Base-by-base conservation (phyloP, 495 filamentous ascomycete genomes). In the Trichoderma erinaceum region DNA sequence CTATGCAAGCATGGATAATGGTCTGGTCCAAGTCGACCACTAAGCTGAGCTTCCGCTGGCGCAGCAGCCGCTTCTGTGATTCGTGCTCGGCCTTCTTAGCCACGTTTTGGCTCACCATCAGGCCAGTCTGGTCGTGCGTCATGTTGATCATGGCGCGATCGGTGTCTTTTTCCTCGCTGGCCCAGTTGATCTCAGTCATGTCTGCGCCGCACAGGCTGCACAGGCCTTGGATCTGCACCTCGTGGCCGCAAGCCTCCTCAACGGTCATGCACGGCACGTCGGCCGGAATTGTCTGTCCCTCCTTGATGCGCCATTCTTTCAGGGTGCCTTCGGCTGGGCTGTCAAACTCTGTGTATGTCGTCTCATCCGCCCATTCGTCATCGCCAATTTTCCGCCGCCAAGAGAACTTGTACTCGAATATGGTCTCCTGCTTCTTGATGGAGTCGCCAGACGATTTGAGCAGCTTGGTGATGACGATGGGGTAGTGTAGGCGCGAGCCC, bases 11-110 rank as follows among this genome's bases (percentile, higher is more conserved):
- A 76, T 99, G 95, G 69, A 99, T 98, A 73, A 99, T 95, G 25
- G 95, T 99, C 77, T 97, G 94, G 75, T 99, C 95, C 32, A 99
- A 80, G 82, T 99, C 95, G 70, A 99, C 95, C 29, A 99, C 95
- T 23, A 99, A 81, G 18, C 92, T 96, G 13, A 99, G 84, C 78
- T 94, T 96, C 66, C 88, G 83, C 38, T 85, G 83, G 71, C 87
- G 82, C 35, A 99, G 82, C 25, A 99, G 80, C 23, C 95, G 87
- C 52, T 86, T 84, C 76, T 97, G 96, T 25, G 92, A 84, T 73
- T 95, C 89, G 72, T 92, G 88, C 78, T 98, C 94, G 43, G 91
- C 87, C 64, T 86, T 86, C 43, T 85, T 83, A 23, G 95, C 95
- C 77, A 96, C 92, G 61, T 83, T 80, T 67, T 82, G 74, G 75